A percentile compares a stretch with the other conserved stretches of the same genome.
Conservation (phyloP, 805 yeast genomes). For the Zygoascus biomembranicola region DNA sequence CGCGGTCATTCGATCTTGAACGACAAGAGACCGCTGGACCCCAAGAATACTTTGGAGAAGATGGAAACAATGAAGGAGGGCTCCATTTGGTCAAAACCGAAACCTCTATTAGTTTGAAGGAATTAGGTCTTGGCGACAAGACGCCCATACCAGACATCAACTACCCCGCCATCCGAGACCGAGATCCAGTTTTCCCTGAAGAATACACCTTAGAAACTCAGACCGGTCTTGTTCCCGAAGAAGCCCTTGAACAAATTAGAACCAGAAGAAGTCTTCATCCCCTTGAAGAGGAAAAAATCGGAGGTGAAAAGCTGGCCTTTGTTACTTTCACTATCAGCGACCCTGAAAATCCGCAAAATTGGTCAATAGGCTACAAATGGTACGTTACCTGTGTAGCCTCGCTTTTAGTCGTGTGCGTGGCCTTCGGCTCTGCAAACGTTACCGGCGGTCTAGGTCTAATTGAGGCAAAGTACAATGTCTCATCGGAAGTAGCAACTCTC, state of each 20-base stretch:
- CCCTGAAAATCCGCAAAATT: constrained; percentile 86
- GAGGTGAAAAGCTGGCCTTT: constrained; percentile 29
- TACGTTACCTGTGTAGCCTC: constrained; percentile 57
- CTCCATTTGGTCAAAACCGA: constrained; percentile 36
- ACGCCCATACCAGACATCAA: constrained; percentile 43
- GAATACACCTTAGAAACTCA: constrained; percentile 83
- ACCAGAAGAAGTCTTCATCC: constrained; percentile 40
- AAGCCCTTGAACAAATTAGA: constrained; percentile 61
- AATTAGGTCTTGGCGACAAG: constrained; percentile 49
- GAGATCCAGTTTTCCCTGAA: constrained; percentile 65
- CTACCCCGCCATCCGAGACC: constrained; percentile 35
- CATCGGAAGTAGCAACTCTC: constrained; percentile 68
- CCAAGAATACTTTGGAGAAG: background rate
- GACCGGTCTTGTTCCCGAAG: constrained; percentile 80
- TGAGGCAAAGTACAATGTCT: constrained; percentile 57
- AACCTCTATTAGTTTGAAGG: constrained; percentile 60
- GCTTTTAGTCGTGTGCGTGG: constrained; percentile 73
- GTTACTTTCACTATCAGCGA: constrained; percentile 76
- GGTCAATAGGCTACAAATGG: constrained; percentile 42
- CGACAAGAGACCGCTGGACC: background rate
- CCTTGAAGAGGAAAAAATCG: constrained; percentile 1
- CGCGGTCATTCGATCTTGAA: background rate
- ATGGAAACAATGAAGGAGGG: background rate
- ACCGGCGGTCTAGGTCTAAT: constrained; percentile 77
- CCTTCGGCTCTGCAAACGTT: constrained; percentile 87